A percentile compares a stretch with the other conserved stretches of the same genome.
Conservation (phyloP, 805 yeast genomes). For the Candida dendrica region DNA sequence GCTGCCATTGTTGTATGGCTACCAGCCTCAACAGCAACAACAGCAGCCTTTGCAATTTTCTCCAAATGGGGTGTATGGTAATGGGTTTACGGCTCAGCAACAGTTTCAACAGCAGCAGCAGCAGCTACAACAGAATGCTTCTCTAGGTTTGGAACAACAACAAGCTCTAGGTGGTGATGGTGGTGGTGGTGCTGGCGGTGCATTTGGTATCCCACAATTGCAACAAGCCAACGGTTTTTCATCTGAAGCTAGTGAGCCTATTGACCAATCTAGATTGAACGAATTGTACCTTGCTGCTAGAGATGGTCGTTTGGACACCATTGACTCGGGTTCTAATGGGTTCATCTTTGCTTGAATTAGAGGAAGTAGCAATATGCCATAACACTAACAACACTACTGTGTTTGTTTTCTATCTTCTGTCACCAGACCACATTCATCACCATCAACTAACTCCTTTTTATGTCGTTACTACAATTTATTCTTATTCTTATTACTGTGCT, state of each 20-base stretch:
- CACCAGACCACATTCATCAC: background rate
- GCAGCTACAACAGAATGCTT: background rate
- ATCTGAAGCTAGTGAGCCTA: slow-evolving; percentile 27
- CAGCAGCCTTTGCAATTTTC: slow-evolving; percentile 1
- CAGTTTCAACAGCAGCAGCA: slow-evolving; percentile 4
- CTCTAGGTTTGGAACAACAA: slow-evolving; percentile 1
- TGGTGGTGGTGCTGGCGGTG: background rate
- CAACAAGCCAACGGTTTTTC: slow-evolving; percentile 10
- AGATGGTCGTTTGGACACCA: slow-evolving; percentile 46
- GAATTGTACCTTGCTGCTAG: slow-evolving; percentile 48
- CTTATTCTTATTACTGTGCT: background rate
- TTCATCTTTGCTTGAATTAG: slow-evolving; percentile 4
- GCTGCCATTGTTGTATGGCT: slow-evolving; percentile 18
- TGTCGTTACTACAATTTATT: background rate
- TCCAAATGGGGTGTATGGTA: background rate
- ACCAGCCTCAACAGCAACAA: slow-evolving; percentile 1
- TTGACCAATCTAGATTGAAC: slow-evolving; percentile 35
- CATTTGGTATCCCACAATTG: slow-evolving; percentile 14
- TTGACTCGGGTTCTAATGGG: slow-evolving; percentile 42
- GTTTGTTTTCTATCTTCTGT: too few species aligned
- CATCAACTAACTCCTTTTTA: background rate
- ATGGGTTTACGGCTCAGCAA: background rate
- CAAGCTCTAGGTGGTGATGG: background rate
- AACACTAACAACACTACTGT: background rate
- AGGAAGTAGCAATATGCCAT: too few species aligned